phyloP scores from a whole-genome alignment of 2,329 filamentous ascomycete genomes.

The Paecilomyces fulvus region DNA sequence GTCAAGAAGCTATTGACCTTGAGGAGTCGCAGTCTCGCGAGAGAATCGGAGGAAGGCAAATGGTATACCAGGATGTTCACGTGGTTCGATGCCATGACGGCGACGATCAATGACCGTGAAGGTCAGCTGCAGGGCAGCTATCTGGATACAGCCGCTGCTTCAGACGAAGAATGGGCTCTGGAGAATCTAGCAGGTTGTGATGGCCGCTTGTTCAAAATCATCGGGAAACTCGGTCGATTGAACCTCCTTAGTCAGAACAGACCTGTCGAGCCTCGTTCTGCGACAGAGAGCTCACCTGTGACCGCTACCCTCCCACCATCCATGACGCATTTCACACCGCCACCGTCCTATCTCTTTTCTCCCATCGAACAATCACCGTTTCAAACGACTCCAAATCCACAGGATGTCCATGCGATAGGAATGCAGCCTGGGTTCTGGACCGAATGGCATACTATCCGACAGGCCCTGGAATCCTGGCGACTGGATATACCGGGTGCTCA shows the following conservation, averaged over 20 bases:
- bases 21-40: conserved; percentile 53
- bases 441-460: conserved; percentile 75
- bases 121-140: conserved; percentile 62
- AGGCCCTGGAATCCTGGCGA: conserved; percentile 71
- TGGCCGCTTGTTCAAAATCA: conserved; percentile 73
- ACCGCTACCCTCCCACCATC: conserved; percentile 25
- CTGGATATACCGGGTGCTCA: conserved; percentile 44
- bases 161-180: conserved; percentile 60
- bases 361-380: conserved; percentile 27
- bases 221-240: conserved; percentile 72
- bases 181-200: conserved; percentile 88
- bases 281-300: conserved; percentile 15
- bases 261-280: conserved; percentile 22
- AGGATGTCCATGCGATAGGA: neutral
- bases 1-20: conserved; percentile 83
- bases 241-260: conserved; percentile 71
- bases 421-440: conserved; percentile 56
- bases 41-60: conserved; percentile 55
- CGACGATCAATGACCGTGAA: conserved; percentile 85
- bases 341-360: conserved; percentile 32
- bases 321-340: conserved; percentile 21
- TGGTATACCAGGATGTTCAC: conserved; percentile 94
- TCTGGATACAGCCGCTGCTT: conserved; percentile 55
- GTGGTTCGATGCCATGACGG: conserved; percentile 89
- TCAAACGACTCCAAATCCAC: conserved; percentile 17